Evolutionary conservation across 78 protist genomes (phyloP).

Genomic region (Speleostelium caveatum): DNA sequence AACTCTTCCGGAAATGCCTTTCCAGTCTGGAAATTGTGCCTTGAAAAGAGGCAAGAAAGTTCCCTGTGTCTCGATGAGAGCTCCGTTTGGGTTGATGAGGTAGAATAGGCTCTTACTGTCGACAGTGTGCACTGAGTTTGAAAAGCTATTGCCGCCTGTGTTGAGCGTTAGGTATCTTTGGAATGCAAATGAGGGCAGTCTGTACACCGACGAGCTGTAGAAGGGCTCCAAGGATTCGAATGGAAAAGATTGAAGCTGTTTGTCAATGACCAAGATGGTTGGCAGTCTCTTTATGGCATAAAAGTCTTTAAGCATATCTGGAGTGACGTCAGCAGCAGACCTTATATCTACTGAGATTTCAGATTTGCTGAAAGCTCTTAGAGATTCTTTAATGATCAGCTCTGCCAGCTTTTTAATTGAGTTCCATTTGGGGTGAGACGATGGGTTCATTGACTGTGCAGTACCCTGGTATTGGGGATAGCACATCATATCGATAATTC

Average conservation of each 20-base stretch:
- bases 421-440: background rate
- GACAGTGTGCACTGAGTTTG: background rate
- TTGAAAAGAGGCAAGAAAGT: slow-evolving; percentile 16
- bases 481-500: slow-evolving; percentile 12
- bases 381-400: background rate
- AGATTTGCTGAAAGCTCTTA: background rate
- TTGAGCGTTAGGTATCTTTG: slow-evolving; percentile 19
- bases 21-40: slow-evolving; percentile 36
- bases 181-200: slow-evolving; percentile 65
- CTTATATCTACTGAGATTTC: too few species aligned
- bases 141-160: background rate
- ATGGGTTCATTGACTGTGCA: too few species aligned
- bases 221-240: slow-evolving; percentile 70
- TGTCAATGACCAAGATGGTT: slow-evolving; percentile 59
- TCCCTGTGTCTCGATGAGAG: slow-evolving; percentile 48
- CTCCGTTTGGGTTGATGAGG: slow-evolving; percentile 80
- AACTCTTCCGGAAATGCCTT: slow-evolving; percentile 61
- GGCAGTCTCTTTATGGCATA: slow-evolving; percentile 24
- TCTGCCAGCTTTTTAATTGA: background rate
- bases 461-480: too few species aligned
- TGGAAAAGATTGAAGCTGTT: slow-evolving; percentile 55
- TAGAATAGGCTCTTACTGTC: slow-evolving; percentile 50
- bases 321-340: background rate
- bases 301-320: background rate
- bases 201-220: background rate